Evolutionary conservation across 1,284 basidiomycete genomes (phyloP).

Genomic region (Microbotryum scabiosae): DNA sequence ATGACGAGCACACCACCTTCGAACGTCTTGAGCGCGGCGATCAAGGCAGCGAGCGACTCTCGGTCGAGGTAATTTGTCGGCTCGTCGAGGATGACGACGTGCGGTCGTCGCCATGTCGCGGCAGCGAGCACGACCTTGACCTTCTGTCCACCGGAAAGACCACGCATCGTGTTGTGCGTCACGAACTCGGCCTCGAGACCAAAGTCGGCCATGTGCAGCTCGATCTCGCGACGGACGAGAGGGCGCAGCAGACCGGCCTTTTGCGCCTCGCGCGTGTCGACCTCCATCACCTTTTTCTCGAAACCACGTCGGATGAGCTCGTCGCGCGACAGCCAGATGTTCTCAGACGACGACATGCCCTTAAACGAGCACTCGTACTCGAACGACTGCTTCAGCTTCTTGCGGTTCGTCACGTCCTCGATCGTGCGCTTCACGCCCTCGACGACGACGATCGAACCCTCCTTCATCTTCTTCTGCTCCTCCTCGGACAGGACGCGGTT

Average conservation of each 20-base stretch:
- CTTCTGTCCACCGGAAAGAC: conserved; percentile 98
- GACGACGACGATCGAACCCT: conserved; percentile 72
- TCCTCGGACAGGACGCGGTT: conserved; percentile 77
- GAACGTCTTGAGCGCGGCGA: conserved; percentile 90
- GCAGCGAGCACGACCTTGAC: conserved; percentile 99
- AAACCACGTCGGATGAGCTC: conserved; percentile 95
- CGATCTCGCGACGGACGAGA: conserved; percentile 93
- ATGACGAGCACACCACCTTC: conserved; percentile 78
- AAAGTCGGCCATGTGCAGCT: conserved; percentile 94
- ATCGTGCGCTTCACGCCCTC: conserved; percentile 92
- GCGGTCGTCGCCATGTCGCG: conserved; percentile 95
- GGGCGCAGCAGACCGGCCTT: conserved; percentile 91
- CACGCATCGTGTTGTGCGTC: conserved; percentile 62
- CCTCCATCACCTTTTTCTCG: conserved; percentile 87
- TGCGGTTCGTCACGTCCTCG: conserved; percentile 81
- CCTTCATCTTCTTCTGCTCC: conserved; percentile 93
- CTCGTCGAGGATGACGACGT: conserved; percentile 95
- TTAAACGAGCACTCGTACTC: conserved; percentile 54
- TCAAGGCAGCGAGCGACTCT: conserved; percentile 92
- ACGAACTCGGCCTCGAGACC: conserved; percentile 95
- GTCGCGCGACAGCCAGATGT: conserved; percentile 92
- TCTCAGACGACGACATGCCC: conserved; percentile 77
- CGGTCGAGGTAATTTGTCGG: conserved; percentile 87
- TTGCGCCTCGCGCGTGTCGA: conserved; percentile 95
- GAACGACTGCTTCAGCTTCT: conserved; percentile 99